These are phyloP conservation scores for Xylaria sp. DNA, from an alignment of 2,329 filamentous ascomycete species.

Conservation along the genomic window DNA sequence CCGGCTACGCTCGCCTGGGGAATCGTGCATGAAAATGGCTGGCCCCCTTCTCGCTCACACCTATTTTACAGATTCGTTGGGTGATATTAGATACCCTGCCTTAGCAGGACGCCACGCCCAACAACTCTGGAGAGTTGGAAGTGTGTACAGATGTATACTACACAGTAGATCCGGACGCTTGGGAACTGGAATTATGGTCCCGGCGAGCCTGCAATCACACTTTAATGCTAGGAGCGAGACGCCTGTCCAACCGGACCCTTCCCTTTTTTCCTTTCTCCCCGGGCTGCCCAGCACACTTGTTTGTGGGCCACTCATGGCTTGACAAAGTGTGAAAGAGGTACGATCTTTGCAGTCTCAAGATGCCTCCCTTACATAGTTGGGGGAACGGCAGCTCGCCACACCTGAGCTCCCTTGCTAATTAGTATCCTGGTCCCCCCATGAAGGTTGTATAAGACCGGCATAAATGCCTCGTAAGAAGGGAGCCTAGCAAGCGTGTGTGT, in stretches of 20 bases:
- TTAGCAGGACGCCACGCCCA: constrained; percentile 28
- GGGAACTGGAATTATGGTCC: constrained; percentile 30
- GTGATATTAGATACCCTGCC: constrained; percentile 25
- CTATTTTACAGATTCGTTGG: constrained; percentile 17
- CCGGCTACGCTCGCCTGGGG: constrained; percentile 29
- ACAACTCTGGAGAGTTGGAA: constrained; percentile 16
- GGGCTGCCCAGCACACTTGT: constrained; percentile 21
- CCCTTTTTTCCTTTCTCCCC: constrained; percentile 13
- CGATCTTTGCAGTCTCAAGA: constrained; percentile 28
- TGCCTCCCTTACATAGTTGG: constrained; percentile 32
- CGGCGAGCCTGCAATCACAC: constrained; percentile 23
- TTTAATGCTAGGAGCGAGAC: constrained; percentile 13
- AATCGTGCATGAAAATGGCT: constrained; percentile 26
- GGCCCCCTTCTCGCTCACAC: constrained; percentile 20
- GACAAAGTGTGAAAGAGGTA: constrained; percentile 20
- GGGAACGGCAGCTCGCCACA: constrained; percentile 14
- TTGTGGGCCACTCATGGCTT: constrained; percentile 6
- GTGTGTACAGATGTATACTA: constrained; percentile 28
- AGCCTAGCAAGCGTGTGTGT: neutral
- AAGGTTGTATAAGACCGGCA: constrained; percentile 5
- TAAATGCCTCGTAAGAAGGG: constrained; percentile 2
- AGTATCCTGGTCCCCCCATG: constrained; percentile 1
- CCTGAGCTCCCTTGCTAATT: constrained; percentile 11
- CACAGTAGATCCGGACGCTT: constrained; percentile 31
- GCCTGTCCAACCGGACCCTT: constrained; percentile 31